phyloP scores from a whole-genome alignment of 495 filamentous ascomycete genomes.

The Ramalina peruviana region DNA sequence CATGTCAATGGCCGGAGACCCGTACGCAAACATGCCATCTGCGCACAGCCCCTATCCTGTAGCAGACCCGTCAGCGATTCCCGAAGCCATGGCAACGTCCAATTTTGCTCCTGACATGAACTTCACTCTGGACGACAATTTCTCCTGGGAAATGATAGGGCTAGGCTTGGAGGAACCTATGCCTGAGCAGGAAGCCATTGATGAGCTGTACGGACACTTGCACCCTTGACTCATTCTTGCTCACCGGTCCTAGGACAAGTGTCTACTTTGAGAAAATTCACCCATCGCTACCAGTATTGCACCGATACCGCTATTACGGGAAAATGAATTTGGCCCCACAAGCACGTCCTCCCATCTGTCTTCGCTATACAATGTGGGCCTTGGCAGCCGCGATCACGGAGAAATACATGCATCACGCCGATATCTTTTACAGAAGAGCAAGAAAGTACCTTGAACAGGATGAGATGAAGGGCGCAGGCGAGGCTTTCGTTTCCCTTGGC shows the following conservation, averaged over 20 bases:
- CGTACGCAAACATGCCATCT: conserved; percentile 15
- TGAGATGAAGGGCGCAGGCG: conserved; percentile 87
- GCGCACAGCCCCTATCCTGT: conserved; percentile 16
- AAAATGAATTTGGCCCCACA: conserved; percentile 73
- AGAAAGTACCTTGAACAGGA: conserved; percentile 82
- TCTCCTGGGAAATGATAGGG: conserved; percentile 86
- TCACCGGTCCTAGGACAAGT: conserved; percentile 42
- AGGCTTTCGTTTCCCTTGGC: conserved; percentile 66
- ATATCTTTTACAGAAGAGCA: conserved; percentile 74
- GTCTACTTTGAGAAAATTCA: conserved; percentile 89
- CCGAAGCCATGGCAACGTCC: conserved; percentile 5
- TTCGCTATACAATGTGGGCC: conserved; percentile 92
- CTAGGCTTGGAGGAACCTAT: conserved; percentile 86
- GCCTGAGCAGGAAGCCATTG: conserved; percentile 72
- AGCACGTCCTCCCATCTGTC: conserved; percentile 72
- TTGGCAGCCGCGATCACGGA: conserved; percentile 71
- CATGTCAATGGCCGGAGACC: conserved; percentile 3
- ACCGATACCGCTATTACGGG: conserved; percentile 71
- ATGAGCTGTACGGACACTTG: conserved; percentile 58
- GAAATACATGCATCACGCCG: conserved; percentile 60
- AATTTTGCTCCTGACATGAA: conserved; percentile 7
- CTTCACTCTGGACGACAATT: conserved; percentile 25
- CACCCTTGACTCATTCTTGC: conserved; percentile 2
- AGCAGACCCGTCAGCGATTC: conserved; percentile 16
- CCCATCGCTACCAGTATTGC: conserved; percentile 72